A percentile compares a stretch with the other conserved stretches of the same genome.
phyloP scores from a whole-genome alignment of 176 grass and related monocot genomes.

The Melocanna baccifera region DNA sequence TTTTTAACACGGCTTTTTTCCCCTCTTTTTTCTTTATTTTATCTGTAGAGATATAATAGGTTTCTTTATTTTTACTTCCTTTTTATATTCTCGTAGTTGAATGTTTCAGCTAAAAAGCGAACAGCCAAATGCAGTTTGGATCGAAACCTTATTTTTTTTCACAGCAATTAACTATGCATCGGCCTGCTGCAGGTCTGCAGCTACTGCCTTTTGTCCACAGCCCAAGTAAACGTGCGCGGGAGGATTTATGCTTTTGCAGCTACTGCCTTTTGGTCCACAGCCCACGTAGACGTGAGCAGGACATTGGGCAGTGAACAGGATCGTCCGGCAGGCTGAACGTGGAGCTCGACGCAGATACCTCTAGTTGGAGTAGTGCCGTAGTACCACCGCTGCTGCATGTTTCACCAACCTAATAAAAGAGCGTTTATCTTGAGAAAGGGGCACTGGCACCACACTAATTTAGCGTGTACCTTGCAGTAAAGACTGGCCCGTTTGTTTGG shows the following conservation, averaged over 20 bases:
- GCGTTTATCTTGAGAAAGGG: neutral
- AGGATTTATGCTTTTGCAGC: slow-evolving; percentile 7
- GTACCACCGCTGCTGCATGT: neutral
- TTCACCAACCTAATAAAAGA: neutral
- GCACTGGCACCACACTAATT: neutral
- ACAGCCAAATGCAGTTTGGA: too few relatives aligned
- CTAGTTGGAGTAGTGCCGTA: neutral
- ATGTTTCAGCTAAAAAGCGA: too few relatives aligned
- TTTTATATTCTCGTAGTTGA: too few relatives aligned
- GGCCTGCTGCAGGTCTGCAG: neutral
- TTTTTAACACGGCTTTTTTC: too few relatives aligned
- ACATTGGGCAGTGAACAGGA: neutral
- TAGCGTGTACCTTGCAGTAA: neutral
- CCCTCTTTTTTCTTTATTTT: too few relatives aligned
- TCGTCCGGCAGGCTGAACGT: neutral
- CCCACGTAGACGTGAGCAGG: neutral
- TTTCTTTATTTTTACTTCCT: too few relatives aligned
- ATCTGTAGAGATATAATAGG: too few relatives aligned
- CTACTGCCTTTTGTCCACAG: too few relatives aligned
- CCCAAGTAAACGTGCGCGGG: too few relatives aligned
- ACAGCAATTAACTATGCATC: neutral
- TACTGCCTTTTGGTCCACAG: slow-evolving; percentile 34
- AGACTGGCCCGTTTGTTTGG: neutral
- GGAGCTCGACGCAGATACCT: neutral
- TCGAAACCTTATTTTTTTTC: too few relatives aligned